Evolutionary conservation across 2,329 filamentous ascomycete species (phyloP).

Genomic region (Lecanosticta acicola): DNA sequence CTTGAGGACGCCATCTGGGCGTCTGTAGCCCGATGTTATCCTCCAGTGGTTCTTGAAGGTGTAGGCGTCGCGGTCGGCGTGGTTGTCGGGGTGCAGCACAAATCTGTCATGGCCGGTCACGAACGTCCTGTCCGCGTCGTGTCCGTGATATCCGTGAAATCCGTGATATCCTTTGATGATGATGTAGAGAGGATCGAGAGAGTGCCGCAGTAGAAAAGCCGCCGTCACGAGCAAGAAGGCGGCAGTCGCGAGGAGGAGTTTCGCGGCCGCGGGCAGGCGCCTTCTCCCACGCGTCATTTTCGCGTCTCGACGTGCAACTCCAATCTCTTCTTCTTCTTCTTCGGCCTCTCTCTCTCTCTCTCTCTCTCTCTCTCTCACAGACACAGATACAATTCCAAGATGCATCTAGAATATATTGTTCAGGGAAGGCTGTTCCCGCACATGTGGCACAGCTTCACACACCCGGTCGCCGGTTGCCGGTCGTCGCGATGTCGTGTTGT

Average conservation of each 20-base stretch:
- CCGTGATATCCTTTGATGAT: too few species aligned
- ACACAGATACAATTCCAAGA: neutral
- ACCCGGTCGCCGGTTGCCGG: too few species aligned
- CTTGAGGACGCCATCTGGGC: constrained; percentile 47
- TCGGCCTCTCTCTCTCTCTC: neutral
- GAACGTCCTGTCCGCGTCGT: neutral
- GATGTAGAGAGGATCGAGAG: too few species aligned
- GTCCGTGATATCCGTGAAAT: neutral
- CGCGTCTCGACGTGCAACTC: neutral
- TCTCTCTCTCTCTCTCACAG: neutral
- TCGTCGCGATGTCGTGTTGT: too few species aligned
- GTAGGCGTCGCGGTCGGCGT: constrained; percentile 14
- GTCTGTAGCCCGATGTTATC: constrained; percentile 13
- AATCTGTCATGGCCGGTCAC: neutral
- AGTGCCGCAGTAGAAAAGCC: neutral
- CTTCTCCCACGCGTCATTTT: neutral
- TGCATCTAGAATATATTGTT: neutral
- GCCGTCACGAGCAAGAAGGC: neutral
- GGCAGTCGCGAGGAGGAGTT: neutral
- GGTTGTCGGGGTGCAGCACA: constrained; percentile 18
- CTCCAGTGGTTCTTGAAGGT: constrained; percentile 16
- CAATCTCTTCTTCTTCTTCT: too few species aligned
- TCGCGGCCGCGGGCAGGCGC: neutral
- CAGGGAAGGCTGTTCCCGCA: neutral
- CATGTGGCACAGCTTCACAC: too few species aligned